phyloP scores from a whole-genome alignment of 2,329 filamentous ascomycete species.

The Shiraia sp. region DNA sequence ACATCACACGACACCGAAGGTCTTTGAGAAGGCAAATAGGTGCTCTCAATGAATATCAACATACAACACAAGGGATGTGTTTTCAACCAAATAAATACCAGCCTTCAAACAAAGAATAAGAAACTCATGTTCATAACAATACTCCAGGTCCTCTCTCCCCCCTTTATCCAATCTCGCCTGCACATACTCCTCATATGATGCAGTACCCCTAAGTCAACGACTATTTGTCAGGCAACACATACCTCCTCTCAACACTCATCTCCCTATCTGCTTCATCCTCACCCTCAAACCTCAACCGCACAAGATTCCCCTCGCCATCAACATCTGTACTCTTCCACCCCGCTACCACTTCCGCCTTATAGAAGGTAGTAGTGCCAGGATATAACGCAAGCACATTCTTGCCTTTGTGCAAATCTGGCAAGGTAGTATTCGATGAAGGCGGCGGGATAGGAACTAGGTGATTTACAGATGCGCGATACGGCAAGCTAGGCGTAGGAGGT shows the following conservation, averaged over 20 bases:
- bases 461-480: conserved; percentile 52
- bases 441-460: conserved; percentile 52
- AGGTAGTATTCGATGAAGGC: conserved; percentile 43
- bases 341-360: conserved; percentile 55
- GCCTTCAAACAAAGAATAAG: too few species aligned
- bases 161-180: background rate
- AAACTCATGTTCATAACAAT: too few species aligned
- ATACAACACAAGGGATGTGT: too few species aligned
- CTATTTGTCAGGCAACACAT: conserved; percentile 49
- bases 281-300: conserved; percentile 53
- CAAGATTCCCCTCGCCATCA: conserved; percentile 45
- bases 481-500: conserved; percentile 41
- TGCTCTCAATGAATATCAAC: too few species aligned
- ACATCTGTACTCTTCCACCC: conserved; percentile 50
- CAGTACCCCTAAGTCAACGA: background rate
- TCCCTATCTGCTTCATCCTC: conserved; percentile 51
- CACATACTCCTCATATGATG: background rate
- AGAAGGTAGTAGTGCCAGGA: conserved; percentile 58
- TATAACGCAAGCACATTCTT: conserved; percentile 55
- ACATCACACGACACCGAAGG: background rate
- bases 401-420: conserved; percentile 48
- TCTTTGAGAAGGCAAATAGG: too few species aligned
- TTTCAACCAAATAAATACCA: too few species aligned
- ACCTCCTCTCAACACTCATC: conserved; percentile 55
- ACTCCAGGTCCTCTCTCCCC: too few species aligned